phyloP scores from a whole-genome alignment of 164 flowering plant species.

The Litsea cubeba region DNA sequence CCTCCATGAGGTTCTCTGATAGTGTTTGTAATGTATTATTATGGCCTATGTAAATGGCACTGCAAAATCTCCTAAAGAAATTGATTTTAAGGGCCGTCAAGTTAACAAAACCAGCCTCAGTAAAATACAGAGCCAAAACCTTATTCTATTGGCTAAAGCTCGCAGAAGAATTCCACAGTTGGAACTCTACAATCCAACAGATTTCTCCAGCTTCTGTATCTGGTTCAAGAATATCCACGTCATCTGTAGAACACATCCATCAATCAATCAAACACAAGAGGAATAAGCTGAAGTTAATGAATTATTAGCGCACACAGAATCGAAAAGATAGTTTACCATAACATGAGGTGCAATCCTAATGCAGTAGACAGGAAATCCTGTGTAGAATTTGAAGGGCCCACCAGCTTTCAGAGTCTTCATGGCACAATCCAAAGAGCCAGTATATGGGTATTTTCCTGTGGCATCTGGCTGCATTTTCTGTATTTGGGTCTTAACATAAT shows the following conservation, averaged over 20 bases:
- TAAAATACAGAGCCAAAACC: slow-evolving; percentile 6
- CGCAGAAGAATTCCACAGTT: slow-evolving; percentile 1
- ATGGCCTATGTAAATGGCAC: neutral
- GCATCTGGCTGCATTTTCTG: slow-evolving; percentile 34
- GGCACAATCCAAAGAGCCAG: slow-evolving; percentile 27
- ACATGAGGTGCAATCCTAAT: slow-evolving; percentile 97
- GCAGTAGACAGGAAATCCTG: slow-evolving; percentile 72
- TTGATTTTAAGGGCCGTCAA: slow-evolving; percentile 7
- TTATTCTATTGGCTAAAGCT: slow-evolving; percentile 9
- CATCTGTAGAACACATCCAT: slow-evolving; percentile 55
- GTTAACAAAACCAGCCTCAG: slow-evolving; percentile 15
- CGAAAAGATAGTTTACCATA: slow-evolving; percentile 51
- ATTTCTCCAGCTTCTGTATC: slow-evolving; percentile 69
- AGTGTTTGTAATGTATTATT: slow-evolving; percentile 4
- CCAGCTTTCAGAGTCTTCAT: slow-evolving; percentile 23
- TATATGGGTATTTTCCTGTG: slow-evolving; percentile 23
- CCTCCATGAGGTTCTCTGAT: neutral
- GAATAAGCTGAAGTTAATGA: neutral
- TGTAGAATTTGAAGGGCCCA: slow-evolving; percentile 26
- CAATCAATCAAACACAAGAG: slow-evolving; percentile 7
- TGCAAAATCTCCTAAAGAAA: slow-evolving; percentile 8
- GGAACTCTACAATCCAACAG: slow-evolving; percentile 46
- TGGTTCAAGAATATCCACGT: slow-evolving; percentile 98
- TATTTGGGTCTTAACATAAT: slow-evolving; percentile 27
- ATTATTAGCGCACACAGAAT: neutral